phyloP scores from a whole-genome alignment of 176 grass and related monocot genomes.

The Avena eriantha region DNA sequence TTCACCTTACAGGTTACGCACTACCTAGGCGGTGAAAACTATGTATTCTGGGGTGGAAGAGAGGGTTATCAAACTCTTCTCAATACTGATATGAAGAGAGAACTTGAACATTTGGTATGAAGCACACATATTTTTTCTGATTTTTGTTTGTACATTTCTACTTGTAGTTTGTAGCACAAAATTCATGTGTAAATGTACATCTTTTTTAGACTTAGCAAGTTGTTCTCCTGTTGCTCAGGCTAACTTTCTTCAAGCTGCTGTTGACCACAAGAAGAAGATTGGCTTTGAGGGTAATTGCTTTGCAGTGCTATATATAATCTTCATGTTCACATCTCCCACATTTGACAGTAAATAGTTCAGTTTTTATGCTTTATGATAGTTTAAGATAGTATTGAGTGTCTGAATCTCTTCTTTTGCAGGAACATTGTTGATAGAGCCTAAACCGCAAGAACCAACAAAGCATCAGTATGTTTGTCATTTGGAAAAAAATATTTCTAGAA shows the following conservation, averaged over 20 bases:
- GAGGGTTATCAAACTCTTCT: constrained; percentile 97
- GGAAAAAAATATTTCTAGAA: not conserved
- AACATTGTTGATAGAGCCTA: constrained; percentile 88
- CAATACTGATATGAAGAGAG: constrained; percentile 96
- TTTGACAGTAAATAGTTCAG: not conserved
- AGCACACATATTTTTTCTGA: not conserved
- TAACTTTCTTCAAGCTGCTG: constrained; percentile 91
- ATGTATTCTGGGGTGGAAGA: constrained; percentile 96
- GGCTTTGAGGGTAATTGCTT: constrained; percentile 77
- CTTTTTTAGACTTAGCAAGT: not conserved
- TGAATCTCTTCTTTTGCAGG: constrained; percentile 45
- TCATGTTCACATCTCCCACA: not conserved
- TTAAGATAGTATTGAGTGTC: constrained; percentile 5
- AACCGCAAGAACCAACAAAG: constrained; percentile 98
- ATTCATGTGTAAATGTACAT: not conserved
- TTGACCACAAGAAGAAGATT: constrained; percentile 94
- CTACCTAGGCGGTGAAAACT: constrained; percentile 96
- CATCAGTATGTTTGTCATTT: constrained; percentile 75
- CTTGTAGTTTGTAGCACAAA: constrained; percentile 3
- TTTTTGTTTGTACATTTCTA: constrained; percentile 26
- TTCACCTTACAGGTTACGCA: constrained; percentile 70
- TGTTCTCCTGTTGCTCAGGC: constrained; percentile 55
- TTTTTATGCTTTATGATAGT: not conserved
- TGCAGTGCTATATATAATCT: constrained; percentile 17
- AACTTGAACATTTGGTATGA: constrained; percentile 93